These are phyloP conservation scores for Phycomyces nitens DNA, from an alignment of 192 early-diverging fungal species.

Conservation along the genomic window DNA sequence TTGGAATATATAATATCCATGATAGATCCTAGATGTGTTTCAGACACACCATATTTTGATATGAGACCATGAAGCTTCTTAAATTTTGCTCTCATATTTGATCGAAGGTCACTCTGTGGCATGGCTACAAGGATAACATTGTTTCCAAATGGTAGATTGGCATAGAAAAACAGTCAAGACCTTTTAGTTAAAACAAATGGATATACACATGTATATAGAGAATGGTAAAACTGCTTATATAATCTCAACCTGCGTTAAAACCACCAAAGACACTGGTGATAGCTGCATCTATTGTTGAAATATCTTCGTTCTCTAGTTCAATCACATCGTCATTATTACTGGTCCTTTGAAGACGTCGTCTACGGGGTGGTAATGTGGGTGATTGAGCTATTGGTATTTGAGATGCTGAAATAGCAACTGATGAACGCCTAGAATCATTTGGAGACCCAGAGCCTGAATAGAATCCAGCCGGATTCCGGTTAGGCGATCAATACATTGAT, in stretches of 20 bases:
- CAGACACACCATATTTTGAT: slow-evolving; percentile 4
- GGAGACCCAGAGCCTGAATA: too few relatives aligned
- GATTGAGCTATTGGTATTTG: too few relatives aligned
- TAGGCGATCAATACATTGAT: not conserved
- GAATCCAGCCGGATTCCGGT: too few relatives aligned
- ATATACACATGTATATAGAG: not conserved
- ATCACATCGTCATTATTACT: not conserved
- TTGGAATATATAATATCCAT: not conserved
- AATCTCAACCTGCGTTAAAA: not conserved
- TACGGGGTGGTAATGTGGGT: not conserved
- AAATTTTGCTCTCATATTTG: not conserved
- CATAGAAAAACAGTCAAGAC: too few relatives aligned
- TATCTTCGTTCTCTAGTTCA: not conserved
- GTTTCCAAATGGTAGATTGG: too few relatives aligned
- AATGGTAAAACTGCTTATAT: too few relatives aligned
- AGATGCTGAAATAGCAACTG: too few relatives aligned
- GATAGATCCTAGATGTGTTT: not conserved
- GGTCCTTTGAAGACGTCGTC: too few relatives aligned
- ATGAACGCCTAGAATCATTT: too few relatives aligned
- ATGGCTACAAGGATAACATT: not conserved
- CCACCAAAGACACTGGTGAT: not conserved
- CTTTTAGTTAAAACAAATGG: not conserved
- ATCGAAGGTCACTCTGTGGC: not conserved
- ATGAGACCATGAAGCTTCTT: not conserved
- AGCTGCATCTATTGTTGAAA: not conserved